phyloP scores from a whole-genome alignment of 1,139 yeast genomes.

The Pichia sp. region DNA sequence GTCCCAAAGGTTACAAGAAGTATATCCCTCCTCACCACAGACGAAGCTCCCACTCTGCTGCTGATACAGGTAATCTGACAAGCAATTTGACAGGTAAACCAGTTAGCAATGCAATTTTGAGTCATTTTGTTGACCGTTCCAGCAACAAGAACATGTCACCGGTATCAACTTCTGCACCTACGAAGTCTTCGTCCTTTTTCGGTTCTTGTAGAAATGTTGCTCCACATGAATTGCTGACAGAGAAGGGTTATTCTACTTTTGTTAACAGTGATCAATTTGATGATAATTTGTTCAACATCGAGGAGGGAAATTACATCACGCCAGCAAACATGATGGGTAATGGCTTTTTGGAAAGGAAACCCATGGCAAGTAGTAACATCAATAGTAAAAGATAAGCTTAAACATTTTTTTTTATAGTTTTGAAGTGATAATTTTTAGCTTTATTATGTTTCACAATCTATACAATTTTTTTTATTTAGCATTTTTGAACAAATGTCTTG shows the following conservation, averaged over 20 bases:
- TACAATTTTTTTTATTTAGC: constrained; percentile 9
- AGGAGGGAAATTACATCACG: constrained; percentile 11
- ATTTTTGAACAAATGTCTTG: constrained; percentile 38
- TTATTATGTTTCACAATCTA: not conserved
- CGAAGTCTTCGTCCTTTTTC: constrained; percentile 26
- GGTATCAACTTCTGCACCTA: constrained; percentile 42
- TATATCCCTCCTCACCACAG: constrained; percentile 50
- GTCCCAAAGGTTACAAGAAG: constrained; percentile 24
- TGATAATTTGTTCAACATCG: constrained; percentile 21
- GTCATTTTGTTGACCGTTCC: constrained; percentile 15
- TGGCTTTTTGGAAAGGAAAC: not conserved
- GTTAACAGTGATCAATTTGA: constrained; percentile 32
- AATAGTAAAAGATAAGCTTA: not conserved
- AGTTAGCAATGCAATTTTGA: constrained; percentile 3
- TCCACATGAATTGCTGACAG: constrained; percentile 14
- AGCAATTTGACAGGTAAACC: constrained; percentile 13
- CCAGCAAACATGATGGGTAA: not conserved
- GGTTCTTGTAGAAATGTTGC: not conserved
- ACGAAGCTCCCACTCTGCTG: constrained; percentile 32
- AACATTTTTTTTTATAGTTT: not conserved
- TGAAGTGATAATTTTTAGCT: too few species aligned
- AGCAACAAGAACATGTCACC: constrained; percentile 26
- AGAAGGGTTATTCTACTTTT: constrained; percentile 34
- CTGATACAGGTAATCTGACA: constrained; percentile 10
- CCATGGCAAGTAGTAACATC: not conserved